Evolutionary conservation across 2,329 filamentous ascomycete species (phyloP).

Genomic region (Ambrosiella cleistominuta): DNA sequence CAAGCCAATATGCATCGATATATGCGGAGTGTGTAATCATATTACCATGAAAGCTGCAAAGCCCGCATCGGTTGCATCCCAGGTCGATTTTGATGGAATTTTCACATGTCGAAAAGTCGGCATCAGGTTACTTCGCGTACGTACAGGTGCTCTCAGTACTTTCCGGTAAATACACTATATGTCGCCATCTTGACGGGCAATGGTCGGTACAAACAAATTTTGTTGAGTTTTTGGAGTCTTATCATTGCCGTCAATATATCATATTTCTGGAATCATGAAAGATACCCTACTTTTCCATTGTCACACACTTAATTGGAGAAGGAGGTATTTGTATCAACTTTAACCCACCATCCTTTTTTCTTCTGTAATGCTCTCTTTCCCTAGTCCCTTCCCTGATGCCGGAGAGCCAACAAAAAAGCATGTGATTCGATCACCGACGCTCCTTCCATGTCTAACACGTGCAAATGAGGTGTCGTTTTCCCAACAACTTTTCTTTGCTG

Average conservation of each 20-base stretch:
- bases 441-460: conserved; percentile 11
- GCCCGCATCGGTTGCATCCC: no score
- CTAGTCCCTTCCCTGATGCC: neutral
- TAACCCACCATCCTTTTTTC: neutral
- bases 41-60: neutral
- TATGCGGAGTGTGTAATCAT: no score
- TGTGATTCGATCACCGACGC: conserved; percentile 11
- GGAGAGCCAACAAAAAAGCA: conserved; percentile 11
- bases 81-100: neutral
- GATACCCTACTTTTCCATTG: no score
- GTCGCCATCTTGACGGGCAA: neutral
- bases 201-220: neutral
- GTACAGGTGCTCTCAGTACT: no score
- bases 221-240: conserved; percentile 1
- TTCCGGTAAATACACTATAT: neutral
- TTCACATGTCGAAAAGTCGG: neutral
- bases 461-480: conserved; percentile 10
- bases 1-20: no score
- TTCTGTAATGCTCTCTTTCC: neutral
- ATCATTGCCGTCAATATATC: neutral
- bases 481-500: conserved; percentile 12
- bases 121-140: neutral
- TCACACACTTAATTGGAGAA: no score
- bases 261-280: neutral
- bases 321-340: no score